These are phyloP conservation scores for Dothistroma pini DNA, from an alignment of 2,329 filamentous ascomycete genomes.

Conservation along the genomic window DNA sequence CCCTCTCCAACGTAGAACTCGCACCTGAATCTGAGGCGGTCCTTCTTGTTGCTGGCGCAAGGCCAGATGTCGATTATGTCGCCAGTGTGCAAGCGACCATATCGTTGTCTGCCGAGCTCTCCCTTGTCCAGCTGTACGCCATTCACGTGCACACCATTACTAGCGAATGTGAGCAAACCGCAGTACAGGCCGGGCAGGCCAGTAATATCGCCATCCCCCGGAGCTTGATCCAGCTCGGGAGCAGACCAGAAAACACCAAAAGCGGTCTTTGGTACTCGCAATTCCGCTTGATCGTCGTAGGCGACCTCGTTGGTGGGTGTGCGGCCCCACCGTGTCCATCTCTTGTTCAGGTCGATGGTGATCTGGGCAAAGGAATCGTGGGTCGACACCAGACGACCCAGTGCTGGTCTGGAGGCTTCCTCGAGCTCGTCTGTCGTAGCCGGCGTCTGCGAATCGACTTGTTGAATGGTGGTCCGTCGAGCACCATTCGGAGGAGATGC, in stretches of 20 bases:
- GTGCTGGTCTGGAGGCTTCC: constrained; percentile 17
- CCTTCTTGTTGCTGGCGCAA: constrained; percentile 13
- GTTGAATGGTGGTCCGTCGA: background rate
- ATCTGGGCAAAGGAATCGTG: constrained; percentile 63
- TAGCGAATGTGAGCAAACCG: constrained; percentile 77
- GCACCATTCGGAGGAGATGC: background rate
- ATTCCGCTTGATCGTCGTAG: constrained; percentile 61
- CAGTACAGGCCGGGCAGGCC: constrained; percentile 55
- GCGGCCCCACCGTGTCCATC: constrained; percentile 74
- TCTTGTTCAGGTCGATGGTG: constrained; percentile 62
- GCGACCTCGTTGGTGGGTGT: constrained; percentile 63
- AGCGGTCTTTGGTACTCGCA: constrained; percentile 73
- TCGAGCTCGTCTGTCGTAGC: constrained; percentile 2
- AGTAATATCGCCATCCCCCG: constrained; percentile 50
- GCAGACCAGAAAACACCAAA: constrained; percentile 73
- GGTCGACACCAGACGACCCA: constrained; percentile 65
- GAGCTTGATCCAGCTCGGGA: constrained; percentile 60
- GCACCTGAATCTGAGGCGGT: constrained; percentile 11
- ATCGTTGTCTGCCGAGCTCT: constrained; percentile 51
- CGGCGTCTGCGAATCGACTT: background rate
- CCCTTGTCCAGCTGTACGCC: constrained; percentile 59
- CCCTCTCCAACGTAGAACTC: constrained; percentile 16
- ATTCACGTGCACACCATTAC: constrained; percentile 73
- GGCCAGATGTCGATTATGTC: constrained; percentile 74
- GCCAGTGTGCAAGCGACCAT: constrained; percentile 68